Evolutionary conservation across 192 early-diverging fungal genomes (phyloP), one percentile per base, ranked within the genome.

Genomic region (Phlyctochytrium arcticum): DNA sequence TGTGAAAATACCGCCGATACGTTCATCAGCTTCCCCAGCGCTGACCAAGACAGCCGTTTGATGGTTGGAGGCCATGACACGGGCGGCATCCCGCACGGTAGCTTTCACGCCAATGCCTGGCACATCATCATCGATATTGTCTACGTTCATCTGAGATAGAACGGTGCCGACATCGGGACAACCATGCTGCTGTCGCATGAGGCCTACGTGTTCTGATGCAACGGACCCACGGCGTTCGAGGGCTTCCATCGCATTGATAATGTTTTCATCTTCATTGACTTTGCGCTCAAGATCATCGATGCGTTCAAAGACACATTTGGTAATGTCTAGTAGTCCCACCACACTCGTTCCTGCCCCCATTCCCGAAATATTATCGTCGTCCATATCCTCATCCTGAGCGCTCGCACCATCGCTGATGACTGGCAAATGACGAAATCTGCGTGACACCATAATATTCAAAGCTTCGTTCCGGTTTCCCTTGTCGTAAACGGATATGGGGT

Each of bases 101-200:
- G 68, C 69, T 21, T 70, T 67, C 36, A 73, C 50, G 21, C 33
- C 6, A 24, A 82, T 57, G 19, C 59, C 64, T 12, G 80, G 76
- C 7, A 75, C 70, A 10, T 46, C 31, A 21, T 56, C 50, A 33
- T 73, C 35, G 46, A 62, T 36, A 36, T 64, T 48, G 31, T 73
- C 70, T 23, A 51, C 50, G 32, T 60, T 67, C 31, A 73, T 70
- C 44, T 75, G 68, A 4, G 66, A 23, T 17, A 98, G 78, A n/a
- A 98, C 86, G 1, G 88, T 83, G 35, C 82, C 84, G 36, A 98
- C 79, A 71, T 93, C 90, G 10, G 95, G 95, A 79, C 93, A 98
- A 57, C 87, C 86, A 86, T 94, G 94, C 69, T 88, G 71, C 0
- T 39, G 17, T 3, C 71, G 48, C 10, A 79, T 67, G 8, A 62